Evolutionary conservation across 352 stramenopile species (phyloP).

Genomic region (Phytophthora quininea): DNA sequence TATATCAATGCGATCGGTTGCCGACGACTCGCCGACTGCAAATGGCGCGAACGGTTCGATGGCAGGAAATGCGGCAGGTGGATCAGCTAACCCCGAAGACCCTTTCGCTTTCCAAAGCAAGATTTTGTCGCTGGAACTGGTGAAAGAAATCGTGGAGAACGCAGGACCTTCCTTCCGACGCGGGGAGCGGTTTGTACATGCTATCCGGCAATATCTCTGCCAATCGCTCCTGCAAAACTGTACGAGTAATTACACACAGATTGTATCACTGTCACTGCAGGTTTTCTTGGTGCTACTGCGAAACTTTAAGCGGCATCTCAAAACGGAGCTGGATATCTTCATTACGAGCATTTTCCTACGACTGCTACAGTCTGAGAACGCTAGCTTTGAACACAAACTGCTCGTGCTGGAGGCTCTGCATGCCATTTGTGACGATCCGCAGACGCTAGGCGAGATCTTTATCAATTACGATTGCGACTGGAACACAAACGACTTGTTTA

Average conservation of each 20-base stretch:
- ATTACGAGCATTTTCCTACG: constrained; percentile 98
- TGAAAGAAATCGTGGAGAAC: constrained; percentile 97
- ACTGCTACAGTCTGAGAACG: constrained; percentile 97
- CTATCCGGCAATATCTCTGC: constrained; percentile 96
- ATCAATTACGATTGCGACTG: constrained; percentile 99
- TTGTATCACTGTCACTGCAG: constrained; percentile 97
- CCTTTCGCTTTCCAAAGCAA: constrained; percentile 96
- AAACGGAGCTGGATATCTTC: constrained; percentile 99
- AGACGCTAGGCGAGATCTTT: constrained; percentile 97
- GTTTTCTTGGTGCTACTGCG: constrained; percentile 98
- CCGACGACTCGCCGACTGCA: constrained; percentile 82
- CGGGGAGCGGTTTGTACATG: constrained; percentile 96
- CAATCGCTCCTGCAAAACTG: constrained; percentile 98
- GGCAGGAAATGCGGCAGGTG: constrained; percentile 27
- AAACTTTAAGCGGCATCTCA: constrained; percentile 95
- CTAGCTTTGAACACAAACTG: constrained; percentile 97
- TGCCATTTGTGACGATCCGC: constrained; percentile 94
- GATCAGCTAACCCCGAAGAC: constrained; percentile 70
- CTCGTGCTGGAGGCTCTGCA: constrained; percentile 97
- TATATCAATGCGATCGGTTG: constrained; percentile 91
- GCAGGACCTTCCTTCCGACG: constrained; percentile 94
- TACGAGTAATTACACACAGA: constrained; percentile 95
- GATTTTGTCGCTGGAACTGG: constrained; percentile 96
- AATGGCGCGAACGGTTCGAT: constrained; percentile 26
- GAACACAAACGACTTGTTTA: constrained; percentile 97